Base-by-base conservation (phyloP, 441 rosid species). In the Populus hybrid region DNA sequence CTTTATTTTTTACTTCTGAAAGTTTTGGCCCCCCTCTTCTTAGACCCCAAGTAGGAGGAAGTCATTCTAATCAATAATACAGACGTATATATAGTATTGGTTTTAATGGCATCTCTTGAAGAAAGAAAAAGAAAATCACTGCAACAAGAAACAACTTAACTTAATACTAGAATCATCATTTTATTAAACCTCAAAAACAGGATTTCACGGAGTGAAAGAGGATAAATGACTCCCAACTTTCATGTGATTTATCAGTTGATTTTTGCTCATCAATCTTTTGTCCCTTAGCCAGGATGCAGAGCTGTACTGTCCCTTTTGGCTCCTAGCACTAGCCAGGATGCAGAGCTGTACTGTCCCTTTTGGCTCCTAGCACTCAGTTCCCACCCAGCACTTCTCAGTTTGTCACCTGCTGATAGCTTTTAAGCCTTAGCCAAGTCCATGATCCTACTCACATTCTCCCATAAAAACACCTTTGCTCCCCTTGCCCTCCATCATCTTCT, bases 221-320 rank as follows among this genome's bases (percentile, higher is more conserved):
- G 79, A 74, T 73, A 72, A 76, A 68, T 69, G 70, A 34, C 79
- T 79, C 53, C 77, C 65, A 32, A 73, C 50, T 38, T 24, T 53
- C 87, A 83, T 82, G 90, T 84, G 89, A 80, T 19, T 30, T 30
- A 30, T 40, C 19, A 10, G 34, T 40, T 70, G 38, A 67, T 79
- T 75, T 23, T 76, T 40, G 73, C 79, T 70, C 26, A 74, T 67
- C 75, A 69, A 79, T 30, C 34, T 14, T 75, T 80, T 84, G 88
- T 88, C 84, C 64, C 73, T 5, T n/a, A n/a, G n/a, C n/a, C n/a
- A n/a, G n/a, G n/a, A n/a, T n/a, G n/a, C n/a, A n/a, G n/a, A n/a
- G n/a, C n/a, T n/a, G n/a, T n/a, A n/a, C n/a, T n/a, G n/a, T n/a
- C n/a, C n/a, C n/a, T n/a, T n/a, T n/a, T n/a, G n/a, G n/a, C n/a